Evolutionary conservation across 2,329 filamentous ascomycete species (phyloP), one percentile per base, ranked within the genome.

Genomic region (Phoma sp.): DNA sequence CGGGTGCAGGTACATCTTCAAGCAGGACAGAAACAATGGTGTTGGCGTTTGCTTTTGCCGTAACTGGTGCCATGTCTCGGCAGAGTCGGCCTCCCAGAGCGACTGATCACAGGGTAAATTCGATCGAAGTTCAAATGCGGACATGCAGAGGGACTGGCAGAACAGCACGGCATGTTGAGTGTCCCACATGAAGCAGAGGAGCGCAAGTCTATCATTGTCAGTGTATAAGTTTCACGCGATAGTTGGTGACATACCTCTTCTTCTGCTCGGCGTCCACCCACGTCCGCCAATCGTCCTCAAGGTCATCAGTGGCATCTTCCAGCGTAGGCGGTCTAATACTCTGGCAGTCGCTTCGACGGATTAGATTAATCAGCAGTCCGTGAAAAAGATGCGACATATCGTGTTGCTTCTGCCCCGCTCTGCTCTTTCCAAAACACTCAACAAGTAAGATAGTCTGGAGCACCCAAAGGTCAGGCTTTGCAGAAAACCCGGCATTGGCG

Each of bases 121-220:
- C 0, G 84, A 78, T 0, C 83, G 79, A 1, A 88, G 77, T 61
- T 87, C 85, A 42, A 87, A 87, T 0, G 84, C 83, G 1, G 84
- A 87, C 84, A 87, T 87, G 69, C 85, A 87, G 0, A 88, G 77
- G 4, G 83, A 86, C 63, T 87, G 85, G n/a, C 83, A 87, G 66
- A 87, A 87, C 0, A 87, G 75, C 0, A 87, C 83, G 0, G 85
- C 84, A 55, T 87, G 84, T 48, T 87, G 84, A 0, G 84, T 86
- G 59, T 87, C 85, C 85, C 85, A 87, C 76, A 87, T 83, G 65
- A 88, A 88, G 63, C 84, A 87, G 5, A 86, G 74, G 32, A 87
- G 78, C 0, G 84, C 83, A 0, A 85, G 71, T 46, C 79, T 80
- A 25, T 15, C 2, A 29, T 12, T 15, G 25, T 51, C 37, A 58